Conservation (phyloP, 1,284 basidiomycete species). For the Tilletia walkeri region DNA sequence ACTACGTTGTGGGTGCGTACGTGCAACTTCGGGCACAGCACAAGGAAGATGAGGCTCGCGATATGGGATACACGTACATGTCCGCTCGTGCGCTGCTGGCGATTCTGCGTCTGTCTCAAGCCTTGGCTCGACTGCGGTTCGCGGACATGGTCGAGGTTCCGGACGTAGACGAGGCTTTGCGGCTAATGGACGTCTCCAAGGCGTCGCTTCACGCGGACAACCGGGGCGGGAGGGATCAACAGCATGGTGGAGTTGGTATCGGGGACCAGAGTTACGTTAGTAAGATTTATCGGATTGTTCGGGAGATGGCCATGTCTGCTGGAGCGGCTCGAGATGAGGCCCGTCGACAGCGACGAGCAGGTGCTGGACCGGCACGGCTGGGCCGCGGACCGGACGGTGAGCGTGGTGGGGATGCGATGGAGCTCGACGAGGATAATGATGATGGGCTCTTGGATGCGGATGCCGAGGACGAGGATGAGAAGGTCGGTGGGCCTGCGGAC, state of each 20-base stretch:
- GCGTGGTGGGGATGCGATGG: constrained; percentile 17
- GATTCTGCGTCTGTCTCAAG: constrained; percentile 89
- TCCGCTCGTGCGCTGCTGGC: constrained; percentile 95
- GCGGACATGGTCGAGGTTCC: constrained; percentile 73
- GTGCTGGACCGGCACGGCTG: neutral
- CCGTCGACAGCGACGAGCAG: constrained; percentile 15
- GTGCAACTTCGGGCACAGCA: constrained; percentile 88
- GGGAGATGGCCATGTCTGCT: constrained; percentile 33
- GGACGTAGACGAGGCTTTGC: constrained; percentile 94
- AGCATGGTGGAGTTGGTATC: constrained; percentile 21
- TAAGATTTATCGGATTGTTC: constrained; percentile 53
- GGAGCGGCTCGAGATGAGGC: constrained; percentile 10
- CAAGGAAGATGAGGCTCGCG: constrained; percentile 84
- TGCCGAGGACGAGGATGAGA: constrained; percentile 11
- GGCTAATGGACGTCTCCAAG: constrained; percentile 95
- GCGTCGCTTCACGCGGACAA: constrained; percentile 65
- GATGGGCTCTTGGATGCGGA: constrained; percentile 8
- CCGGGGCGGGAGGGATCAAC: neutral
- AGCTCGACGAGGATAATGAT: constrained; percentile 22
- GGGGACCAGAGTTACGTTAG: constrained; percentile 37
- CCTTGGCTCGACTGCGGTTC: constrained; percentile 85
- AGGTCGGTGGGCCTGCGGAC: constrained; percentile 23
- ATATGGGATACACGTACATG: constrained; percentile 87
- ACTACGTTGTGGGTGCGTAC: constrained; percentile 91
- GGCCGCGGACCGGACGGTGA: constrained; percentile 21